phyloP scores from a whole-genome alignment of 306 rosid genomes.

The Aeschynomene evenia region DNA sequence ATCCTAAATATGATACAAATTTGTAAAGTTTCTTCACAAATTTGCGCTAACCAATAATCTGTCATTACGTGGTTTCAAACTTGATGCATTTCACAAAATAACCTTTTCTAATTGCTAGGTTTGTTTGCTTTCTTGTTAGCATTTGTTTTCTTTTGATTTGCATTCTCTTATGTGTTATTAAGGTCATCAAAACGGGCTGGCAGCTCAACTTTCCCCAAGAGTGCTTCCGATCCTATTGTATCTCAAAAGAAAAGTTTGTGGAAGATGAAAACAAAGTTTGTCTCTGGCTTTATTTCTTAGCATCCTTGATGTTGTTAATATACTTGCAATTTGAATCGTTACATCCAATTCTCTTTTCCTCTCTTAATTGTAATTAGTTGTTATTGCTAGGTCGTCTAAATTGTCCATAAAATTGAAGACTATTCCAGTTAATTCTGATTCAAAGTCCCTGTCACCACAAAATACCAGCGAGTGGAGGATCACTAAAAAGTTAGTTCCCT shows the following conservation, averaged over 20 bases:
- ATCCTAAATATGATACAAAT: background rate
- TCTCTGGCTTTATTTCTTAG: conserved; percentile 31
- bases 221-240: conserved; percentile 42
- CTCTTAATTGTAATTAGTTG: conserved; percentile 24
- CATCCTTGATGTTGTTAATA: conserved; percentile 20
- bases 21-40: conserved; percentile 10
- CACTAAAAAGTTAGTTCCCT: conserved; percentile 61
- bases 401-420: conserved; percentile 55
- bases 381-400: conserved; percentile 60
- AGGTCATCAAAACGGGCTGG: conserved; percentile 53
- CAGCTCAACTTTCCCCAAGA: conserved; percentile 48
- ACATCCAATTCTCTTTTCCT: conserved; percentile 1
- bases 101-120: background rate
- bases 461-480: conserved; percentile 77
- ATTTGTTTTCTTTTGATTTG: background rate
- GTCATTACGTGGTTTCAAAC: conserved; percentile 6
- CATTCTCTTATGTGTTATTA: conserved; percentile 29
- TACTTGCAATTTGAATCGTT: conserved; percentile 23
- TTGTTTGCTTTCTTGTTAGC: background rate
- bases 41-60: conserved; percentile 22
- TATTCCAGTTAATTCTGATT: conserved; percentile 45
- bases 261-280: conserved; percentile 62
- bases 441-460: conserved; percentile 48
- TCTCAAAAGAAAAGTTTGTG: conserved; percentile 44
- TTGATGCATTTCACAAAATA: conserved; percentile 15